A percentile compares a stretch with the other conserved stretches of the same genome.
These are phyloP conservation scores for Candida albicans DNA, from an alignment of 1,139 yeast species.

Conservation along the genomic window DNA sequence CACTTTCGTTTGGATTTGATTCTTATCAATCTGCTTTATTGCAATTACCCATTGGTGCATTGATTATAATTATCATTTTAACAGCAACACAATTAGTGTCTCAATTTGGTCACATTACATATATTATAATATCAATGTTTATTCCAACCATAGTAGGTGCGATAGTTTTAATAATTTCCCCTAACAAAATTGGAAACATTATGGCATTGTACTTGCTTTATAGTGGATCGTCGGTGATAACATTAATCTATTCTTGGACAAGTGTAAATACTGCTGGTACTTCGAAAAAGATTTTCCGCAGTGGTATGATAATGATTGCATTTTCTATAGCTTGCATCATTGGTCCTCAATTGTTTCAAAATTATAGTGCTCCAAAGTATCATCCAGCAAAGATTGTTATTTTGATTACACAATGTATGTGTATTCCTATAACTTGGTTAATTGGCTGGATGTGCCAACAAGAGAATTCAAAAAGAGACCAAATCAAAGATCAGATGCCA, in stretches of 20 bases:
- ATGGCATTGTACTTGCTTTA: constrained; percentile 38
- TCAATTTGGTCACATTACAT: constrained; percentile 26
- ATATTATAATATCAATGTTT: constrained; percentile 31
- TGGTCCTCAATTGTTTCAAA: constrained; percentile 42
- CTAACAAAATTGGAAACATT: constrained; percentile 32
- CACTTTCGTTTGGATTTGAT: constrained; percentile 37
- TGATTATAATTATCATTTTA: constrained; percentile 35
- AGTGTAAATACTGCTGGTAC: constrained; percentile 39
- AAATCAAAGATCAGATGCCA: constrained; percentile 11
- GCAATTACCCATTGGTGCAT: constrained; percentile 42
- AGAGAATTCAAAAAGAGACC: constrained; percentile 30
- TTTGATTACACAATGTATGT: constrained; percentile 29
- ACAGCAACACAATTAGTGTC: constrained; percentile 32
- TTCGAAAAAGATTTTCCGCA: constrained; percentile 31
- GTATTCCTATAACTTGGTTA: constrained; percentile 30
- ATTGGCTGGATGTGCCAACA: constrained; percentile 25
- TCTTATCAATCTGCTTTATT: constrained; percentile 35
- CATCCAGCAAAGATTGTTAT: constrained; percentile 38
- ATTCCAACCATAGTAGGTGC: constrained; percentile 39
- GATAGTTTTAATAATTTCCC: constrained; percentile 30
- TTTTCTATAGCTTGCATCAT: constrained; percentile 38
- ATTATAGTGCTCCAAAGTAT: constrained; percentile 28
- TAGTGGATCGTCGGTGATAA: constrained; percentile 37
- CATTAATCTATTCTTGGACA: constrained; percentile 36
- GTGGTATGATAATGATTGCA: constrained; percentile 34